A percentile compares a stretch with the other conserved stretches of the same genome.
Evolutionary conservation across 352 stramenopile genomes (phyloP).

Genomic region (Pythium phragmiticola): DNA sequence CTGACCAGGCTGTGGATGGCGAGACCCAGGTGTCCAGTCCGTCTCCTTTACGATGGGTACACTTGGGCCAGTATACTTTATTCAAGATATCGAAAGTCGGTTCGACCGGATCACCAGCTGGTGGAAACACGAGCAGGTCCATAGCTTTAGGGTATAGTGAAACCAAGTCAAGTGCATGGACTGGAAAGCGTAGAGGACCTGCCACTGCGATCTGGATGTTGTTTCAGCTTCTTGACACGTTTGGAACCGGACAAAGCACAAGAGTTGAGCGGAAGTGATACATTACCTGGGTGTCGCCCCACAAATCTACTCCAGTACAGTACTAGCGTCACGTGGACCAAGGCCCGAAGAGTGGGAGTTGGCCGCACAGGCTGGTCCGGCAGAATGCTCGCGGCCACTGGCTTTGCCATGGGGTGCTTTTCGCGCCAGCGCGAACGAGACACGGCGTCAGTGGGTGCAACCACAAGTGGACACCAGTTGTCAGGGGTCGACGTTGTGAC

Average conservation of each 20-base stretch:
- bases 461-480: too few relatives aligned
- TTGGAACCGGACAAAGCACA: not conserved
- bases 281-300: not conserved
- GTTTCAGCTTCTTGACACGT: not conserved
- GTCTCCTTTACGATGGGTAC: slow-evolving; percentile 7
- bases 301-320: not conserved
- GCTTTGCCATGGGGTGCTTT: not conserved
- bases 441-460: too few relatives aligned
- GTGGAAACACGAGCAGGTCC: slow-evolving; percentile 8
- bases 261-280: too few relatives aligned
- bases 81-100: slow-evolving; percentile 18
- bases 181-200: slow-evolving; percentile 15
- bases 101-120: slow-evolving; percentile 2
- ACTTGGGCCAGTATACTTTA: slow-evolving; percentile 8
- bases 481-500: too few relatives aligned
- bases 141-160: slow-evolving; percentile 10
- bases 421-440: too few relatives aligned
- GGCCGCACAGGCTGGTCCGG: not conserved
- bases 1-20: not conserved
- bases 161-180: slow-evolving; percentile 10
- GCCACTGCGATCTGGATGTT: not conserved
- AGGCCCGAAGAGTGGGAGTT: not conserved
- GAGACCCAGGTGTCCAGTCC: not conserved
- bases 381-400: not conserved
- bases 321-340: not conserved